Evolutionary conservation across 768 basidiomycete species (phyloP).

Genomic region (Dentipellis sp.): DNA sequence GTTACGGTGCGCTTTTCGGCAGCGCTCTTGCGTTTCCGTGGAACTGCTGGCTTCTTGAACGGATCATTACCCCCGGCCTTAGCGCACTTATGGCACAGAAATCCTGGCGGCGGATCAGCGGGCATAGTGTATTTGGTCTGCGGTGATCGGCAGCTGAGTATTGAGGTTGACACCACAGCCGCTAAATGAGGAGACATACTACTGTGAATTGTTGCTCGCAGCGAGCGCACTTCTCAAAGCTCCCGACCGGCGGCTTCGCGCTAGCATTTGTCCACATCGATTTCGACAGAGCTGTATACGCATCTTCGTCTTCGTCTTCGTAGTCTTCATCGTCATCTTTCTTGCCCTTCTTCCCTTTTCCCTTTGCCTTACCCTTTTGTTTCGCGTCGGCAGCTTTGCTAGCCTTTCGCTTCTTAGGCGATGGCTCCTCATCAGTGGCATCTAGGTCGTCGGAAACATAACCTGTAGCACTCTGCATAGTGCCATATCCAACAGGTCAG

Average conservation of each 20-base stretch:
- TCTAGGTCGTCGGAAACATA: constrained; percentile 12
- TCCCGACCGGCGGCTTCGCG: constrained; percentile 62
- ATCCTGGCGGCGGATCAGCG: constrained; percentile 60
- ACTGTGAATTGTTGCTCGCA: constrained; percentile 85
- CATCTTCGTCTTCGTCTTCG: constrained; percentile 36
- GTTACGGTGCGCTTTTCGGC: constrained; percentile 61
- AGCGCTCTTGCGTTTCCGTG: constrained; percentile 52
- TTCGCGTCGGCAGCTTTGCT: constrained; percentile 33
- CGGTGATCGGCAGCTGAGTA: background rate
- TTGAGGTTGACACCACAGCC: background rate
- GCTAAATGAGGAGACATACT: constrained; percentile 36
- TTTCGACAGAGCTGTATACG: constrained; percentile 59
- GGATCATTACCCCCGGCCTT: constrained; percentile 73
- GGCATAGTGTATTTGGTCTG: constrained; percentile 86
- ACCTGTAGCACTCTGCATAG: constrained; percentile 1
- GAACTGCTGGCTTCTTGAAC: constrained; percentile 68
- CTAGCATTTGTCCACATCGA: constrained; percentile 27
- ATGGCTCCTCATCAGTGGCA: constrained; percentile 18
- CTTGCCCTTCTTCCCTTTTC: constrained; percentile 19
- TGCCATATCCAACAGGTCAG: background rate
- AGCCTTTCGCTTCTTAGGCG: constrained; percentile 48
- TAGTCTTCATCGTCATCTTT: constrained; percentile 30
- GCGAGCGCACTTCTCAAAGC: constrained; percentile 70
- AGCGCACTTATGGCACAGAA: constrained; percentile 78
- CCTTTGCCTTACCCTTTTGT: constrained; percentile 34